Percentiles rank a stretch among this genome's conserved stretches.
These are phyloP conservation scores for Letharia lupina DNA, from an alignment of 495 filamentous ascomycete species.

Conservation along the genomic window DNA sequence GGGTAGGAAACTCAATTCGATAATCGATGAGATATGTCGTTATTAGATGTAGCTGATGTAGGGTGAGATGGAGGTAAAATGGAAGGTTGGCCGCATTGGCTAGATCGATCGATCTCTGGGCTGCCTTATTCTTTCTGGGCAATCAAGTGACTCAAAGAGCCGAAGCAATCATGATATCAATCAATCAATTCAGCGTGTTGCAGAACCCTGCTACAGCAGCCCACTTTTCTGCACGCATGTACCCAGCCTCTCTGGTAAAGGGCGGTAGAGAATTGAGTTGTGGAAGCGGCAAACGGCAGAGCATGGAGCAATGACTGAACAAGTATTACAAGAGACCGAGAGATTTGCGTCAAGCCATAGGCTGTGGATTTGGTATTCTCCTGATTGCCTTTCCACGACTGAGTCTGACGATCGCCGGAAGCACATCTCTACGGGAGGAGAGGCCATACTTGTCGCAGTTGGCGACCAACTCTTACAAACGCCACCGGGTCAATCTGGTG, in stretches of 20 bases:
- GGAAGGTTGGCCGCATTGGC: background rate
- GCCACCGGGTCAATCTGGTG: constrained; percentile 35
- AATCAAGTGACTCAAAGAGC: constrained; percentile 2
- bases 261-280: background rate
- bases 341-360: constrained; percentile 6
- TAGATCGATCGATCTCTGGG: background rate
- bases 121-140: constrained; percentile 6
- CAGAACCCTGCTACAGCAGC: constrained; percentile 5
- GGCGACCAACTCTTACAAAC: constrained; percentile 33
- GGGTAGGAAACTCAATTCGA: background rate
- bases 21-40: background rate
- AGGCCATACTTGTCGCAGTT: constrained; percentile 37
- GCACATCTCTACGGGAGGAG: constrained; percentile 28
- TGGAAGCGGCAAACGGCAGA: background rate
- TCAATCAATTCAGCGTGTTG: constrained; percentile 3
- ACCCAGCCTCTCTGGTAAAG: constrained; percentile 1
- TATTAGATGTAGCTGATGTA: background rate
- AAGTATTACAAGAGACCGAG: background rate
- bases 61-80: background rate
- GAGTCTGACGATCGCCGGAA: constrained; percentile 15
- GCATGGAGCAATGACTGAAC: background rate
- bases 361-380: constrained; percentile 6
- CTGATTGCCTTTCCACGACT: constrained; percentile 3
- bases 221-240: constrained; percentile 3
- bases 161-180: constrained; percentile 5